A percentile compares a stretch with the other conserved stretches of the same genome.
Evolutionary conservation across 495 filamentous ascomycete species (phyloP).

Genomic region (Venustampulla echinocandica): DNA sequence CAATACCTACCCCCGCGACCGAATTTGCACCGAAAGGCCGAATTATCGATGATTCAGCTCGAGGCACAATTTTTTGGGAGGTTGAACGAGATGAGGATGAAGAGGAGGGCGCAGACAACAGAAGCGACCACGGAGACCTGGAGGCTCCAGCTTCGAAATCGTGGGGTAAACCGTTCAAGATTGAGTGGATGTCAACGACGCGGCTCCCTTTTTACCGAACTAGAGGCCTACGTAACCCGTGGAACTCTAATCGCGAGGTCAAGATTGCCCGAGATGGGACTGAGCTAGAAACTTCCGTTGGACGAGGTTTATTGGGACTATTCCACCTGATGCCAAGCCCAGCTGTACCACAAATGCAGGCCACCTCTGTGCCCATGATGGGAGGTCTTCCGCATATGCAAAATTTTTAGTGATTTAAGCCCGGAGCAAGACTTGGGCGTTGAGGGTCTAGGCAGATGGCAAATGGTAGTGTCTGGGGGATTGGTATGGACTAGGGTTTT

Average conservation of each 20-base stretch:
- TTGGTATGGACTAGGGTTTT: too few species aligned
- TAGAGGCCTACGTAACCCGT: conserved; percentile 82
- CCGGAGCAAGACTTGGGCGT: too few species aligned
- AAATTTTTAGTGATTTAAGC: conserved; percentile 6
- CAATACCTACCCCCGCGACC: conserved; percentile 72
- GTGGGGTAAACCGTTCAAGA: conserved; percentile 87
- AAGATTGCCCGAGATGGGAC: conserved; percentile 96
- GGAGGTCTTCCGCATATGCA: conserved; percentile 17
- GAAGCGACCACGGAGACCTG: conserved; percentile 22
- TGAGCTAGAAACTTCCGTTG: conserved; percentile 79
- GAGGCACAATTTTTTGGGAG: conserved; percentile 97
- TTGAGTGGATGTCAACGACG: conserved; percentile 85
- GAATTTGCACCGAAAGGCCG: conserved; percentile 73
- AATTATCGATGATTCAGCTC: conserved; percentile 86
- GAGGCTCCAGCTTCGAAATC: conserved; percentile 43
- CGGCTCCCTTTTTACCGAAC: conserved; percentile 87
- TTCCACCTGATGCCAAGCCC: conserved; percentile 55
- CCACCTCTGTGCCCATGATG: conserved; percentile 17
- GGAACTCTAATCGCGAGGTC: conserved; percentile 93
- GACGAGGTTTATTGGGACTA: conserved; percentile 65
- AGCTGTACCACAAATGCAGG: conserved; percentile 19
- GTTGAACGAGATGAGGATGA: conserved; percentile 48
- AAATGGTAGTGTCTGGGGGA: too few species aligned
- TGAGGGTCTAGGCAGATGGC: too few species aligned
- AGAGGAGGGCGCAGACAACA: conserved; percentile 32